Evolutionary conservation across 345 rosid genomes (phyloP), one percentile per base, ranked within the genome.

Genomic region (Aquilaria sinensis): DNA sequence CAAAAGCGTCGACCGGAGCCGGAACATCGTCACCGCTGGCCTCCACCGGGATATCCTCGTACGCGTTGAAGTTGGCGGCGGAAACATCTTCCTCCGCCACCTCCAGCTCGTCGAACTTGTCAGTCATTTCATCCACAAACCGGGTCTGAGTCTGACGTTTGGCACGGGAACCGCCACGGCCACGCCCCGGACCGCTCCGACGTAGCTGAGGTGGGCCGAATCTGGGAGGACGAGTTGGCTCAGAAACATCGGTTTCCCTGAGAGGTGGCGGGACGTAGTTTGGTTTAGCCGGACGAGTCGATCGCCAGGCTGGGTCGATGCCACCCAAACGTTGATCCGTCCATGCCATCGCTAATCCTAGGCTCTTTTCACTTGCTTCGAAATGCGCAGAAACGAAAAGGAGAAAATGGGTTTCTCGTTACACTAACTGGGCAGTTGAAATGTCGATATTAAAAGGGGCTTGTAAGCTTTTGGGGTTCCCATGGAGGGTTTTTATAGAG

Each of bases 11-110:
- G 45, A 60, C 81, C 14, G 84, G 74, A 2, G 62, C 33, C 2
- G 84, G 75, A 5, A 80, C 37, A 30, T 78, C 63, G 10, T 53
- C 29, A 1, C 80, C 90, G 9, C 61, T 78, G 6, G 60, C 67
- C 61, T 75, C 79, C 48, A 80, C 85, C 0, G 79, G 72, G 0
- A 74, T 61, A 37, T 76, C 81, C 13, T 80, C 81, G 43, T 82
- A 79, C 14, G 80, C 80, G 2, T 77, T 78, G 48, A 82, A 71
- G 75, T 82, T 79, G 50, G 75, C 71, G 6, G 11, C 72, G 9
- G 14, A 2, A 34, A 10, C 68, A 12, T 31, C 69, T 2, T 63
- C 75, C 5, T 63, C 65, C 4, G n/a, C 47, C 14, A 79, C 43
- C 60, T 72, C 74, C 0, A 67, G 68, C 29, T 67, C 78, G 6